Base-by-base conservation (phyloP, 306 rosid species). In the Cucumis hystrix region DNA sequence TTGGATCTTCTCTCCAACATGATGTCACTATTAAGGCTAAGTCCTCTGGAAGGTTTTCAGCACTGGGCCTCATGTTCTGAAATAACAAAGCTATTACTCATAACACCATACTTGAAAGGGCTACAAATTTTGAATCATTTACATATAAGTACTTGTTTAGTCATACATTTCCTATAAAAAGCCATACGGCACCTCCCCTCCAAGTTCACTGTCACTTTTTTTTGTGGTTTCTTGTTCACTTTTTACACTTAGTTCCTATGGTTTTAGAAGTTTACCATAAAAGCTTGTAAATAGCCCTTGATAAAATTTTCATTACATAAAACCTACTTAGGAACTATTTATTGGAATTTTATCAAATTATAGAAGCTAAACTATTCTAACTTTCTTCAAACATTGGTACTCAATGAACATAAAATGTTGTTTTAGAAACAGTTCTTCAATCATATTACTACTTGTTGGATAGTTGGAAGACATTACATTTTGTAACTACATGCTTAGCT, bases 1-100 rank as follows among this genome's bases (percentile, higher is more conserved):
- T 75, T 58, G 79, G 79, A 75, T 75, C 79, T 23, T 75, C 79
- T 40, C 68, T 75, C 79, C 79, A 75, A 21, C 79, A 75, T 37
- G 79, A 75, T 57, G 79, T 75, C 56, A 75, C 79, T 57, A 75
- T 40, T 43, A 47, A 75, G 40, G 79, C 79, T 18, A 75, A 58
- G 28, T 75, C 79, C 23, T 75, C 79, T 13, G 79, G 79, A 58
- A 75, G 79, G 17, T 75, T 43, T 41, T 75, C 79, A 20, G 79
- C 69, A 56, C 55, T 75, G 2, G 79, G 79, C 68, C 79, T 75
- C 79, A 75, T 75, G 79, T 75, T 75, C 79, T 75, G 56, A 57
- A 75, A 37, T 54, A 39, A 10, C 66, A 58, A 75, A 75, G 54
- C 39, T 6, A 75, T 39, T 6, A 75, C 10, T 75, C 37, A 75